phyloP scores from a whole-genome alignment of 495 filamentous ascomycete genomes.

The Aeminium ludgeri region DNA sequence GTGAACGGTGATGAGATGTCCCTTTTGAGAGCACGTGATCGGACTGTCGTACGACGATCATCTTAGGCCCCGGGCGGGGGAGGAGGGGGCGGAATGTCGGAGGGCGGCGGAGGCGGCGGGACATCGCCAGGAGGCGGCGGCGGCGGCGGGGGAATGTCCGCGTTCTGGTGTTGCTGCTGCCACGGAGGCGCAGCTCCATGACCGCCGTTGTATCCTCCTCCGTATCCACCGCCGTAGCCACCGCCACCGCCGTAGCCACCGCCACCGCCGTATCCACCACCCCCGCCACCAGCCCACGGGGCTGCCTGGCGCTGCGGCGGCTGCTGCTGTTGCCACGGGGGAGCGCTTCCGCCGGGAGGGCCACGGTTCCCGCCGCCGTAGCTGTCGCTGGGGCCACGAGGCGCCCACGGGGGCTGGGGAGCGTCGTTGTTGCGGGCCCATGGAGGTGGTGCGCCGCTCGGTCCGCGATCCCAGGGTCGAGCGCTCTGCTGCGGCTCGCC shows the following conservation, averaged over 20 bases:
- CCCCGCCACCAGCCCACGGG: conserved; percentile 16
- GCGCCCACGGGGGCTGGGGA: neutral
- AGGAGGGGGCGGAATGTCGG: too few relatives aligned
- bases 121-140: neutral
- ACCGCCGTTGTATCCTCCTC: conserved; percentile 9
- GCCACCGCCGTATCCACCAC: conserved; percentile 8
- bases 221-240: conserved; percentile 1
- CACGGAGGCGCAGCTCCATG: conserved; percentile 4
- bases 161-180: conserved; percentile 7
- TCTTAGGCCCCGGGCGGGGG: too few relatives aligned
- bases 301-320: neutral
- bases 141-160: conserved; percentile 1
- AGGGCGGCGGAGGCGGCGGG: too few relatives aligned
- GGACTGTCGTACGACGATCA: too few relatives aligned
- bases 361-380: conserved; percentile 6
- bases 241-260: conserved; percentile 5
- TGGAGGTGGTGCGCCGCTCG: conserved; percentile 74
- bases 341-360: neutral
- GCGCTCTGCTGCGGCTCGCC: conserved; percentile 36
- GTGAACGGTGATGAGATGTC: too few relatives aligned
- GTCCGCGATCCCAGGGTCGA: conserved; percentile 86
- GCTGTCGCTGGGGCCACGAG: conserved; percentile 10
- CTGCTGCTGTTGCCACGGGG: neutral
- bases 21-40: too few relatives aligned
- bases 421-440: conserved; percentile 30